phyloP scores from a whole-genome alignment of 2,329 filamentous ascomycete species.

The Xylariaceae sp. region DNA sequence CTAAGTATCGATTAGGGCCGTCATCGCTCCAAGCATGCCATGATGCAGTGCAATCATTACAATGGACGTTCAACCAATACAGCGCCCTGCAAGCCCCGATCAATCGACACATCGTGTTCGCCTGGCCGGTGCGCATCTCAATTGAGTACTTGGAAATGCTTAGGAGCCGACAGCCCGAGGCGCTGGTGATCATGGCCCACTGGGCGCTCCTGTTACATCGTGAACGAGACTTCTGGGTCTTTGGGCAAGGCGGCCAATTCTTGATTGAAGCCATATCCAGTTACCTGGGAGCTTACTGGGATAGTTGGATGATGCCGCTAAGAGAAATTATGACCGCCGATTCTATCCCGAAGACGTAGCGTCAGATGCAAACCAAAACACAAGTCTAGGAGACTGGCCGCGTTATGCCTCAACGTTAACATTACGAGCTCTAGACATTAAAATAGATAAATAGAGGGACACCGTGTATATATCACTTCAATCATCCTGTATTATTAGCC shows the following conservation, averaged over 20 bases:
- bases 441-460: no score
- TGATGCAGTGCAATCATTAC: neutral
- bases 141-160: constrained; percentile 7
- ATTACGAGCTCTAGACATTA: no score
- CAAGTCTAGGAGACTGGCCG: no score
- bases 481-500: no score
- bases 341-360: neutral
- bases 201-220: constrained; percentile 8
- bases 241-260: constrained; percentile 5
- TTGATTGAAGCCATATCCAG: constrained; percentile 12
- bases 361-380: no score
- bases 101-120: neutral
- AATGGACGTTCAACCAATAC: neutral
- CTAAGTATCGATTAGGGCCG: neutral
- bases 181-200: constrained; percentile 14
- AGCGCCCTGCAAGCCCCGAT: neutral
- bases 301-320: neutral
- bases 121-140: constrained; percentile 11
- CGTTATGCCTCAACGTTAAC: no score
- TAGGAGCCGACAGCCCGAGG: constrained; percentile 6
- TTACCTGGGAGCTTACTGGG: constrained; percentile 6
- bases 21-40: constrained; percentile 2
- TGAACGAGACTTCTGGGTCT: constrained; percentile 12
- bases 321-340: constrained; percentile 1
- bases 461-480: no score